These are phyloP conservation scores for Penicillium parvum DNA, from an alignment of 495 filamentous ascomycete genomes.

Conservation along the genomic window DNA sequence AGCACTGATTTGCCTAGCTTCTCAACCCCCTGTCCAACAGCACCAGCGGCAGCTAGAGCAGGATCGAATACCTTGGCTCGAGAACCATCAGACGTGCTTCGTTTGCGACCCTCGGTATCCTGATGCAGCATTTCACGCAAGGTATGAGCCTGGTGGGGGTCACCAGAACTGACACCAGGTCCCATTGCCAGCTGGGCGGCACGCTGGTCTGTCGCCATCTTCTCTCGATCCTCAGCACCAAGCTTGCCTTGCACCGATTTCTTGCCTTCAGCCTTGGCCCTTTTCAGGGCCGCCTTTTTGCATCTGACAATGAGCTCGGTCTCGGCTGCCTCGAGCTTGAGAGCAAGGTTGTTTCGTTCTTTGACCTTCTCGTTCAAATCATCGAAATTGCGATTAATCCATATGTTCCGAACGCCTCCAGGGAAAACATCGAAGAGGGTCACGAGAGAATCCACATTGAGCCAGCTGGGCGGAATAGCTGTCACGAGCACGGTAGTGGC, in stretches of 20 bases:
- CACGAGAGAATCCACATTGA: constrained; percentile 71
- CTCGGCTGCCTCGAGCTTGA: constrained; percentile 73
- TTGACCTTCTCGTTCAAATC: constrained; percentile 84
- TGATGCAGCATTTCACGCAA: constrained; percentile 58
- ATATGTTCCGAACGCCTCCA: constrained; percentile 91
- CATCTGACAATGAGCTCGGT: constrained; percentile 76
- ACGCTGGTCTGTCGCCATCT: constrained; percentile 44
- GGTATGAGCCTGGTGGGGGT: constrained; percentile 75
- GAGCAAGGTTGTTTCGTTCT: constrained; percentile 64
- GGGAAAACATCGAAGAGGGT: constrained; percentile 96
- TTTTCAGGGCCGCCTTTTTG: constrained; percentile 69
- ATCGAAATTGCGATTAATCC: constrained; percentile 91
- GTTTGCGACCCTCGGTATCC: constrained; percentile 12
- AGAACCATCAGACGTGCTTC: constrained; percentile 25
- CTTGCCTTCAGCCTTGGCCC: constrained; percentile 60
- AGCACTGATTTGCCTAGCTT: constrained; percentile 52
- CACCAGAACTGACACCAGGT: constrained; percentile 74
- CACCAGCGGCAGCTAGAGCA: constrained; percentile 40
- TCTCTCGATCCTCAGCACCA: constrained; percentile 47
- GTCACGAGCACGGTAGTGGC: constrained; percentile 93
- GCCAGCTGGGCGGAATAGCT: constrained; percentile 84
- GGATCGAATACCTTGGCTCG: constrained; percentile 31
- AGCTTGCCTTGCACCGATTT: constrained; percentile 50
- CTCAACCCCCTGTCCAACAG: constrained; percentile 60
- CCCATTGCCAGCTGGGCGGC: constrained; percentile 60